Evolutionary conservation across 164 flowering plant species (phyloP), one percentile per base, ranked within the genome.

Genomic region (Cinnamomum chago): DNA sequence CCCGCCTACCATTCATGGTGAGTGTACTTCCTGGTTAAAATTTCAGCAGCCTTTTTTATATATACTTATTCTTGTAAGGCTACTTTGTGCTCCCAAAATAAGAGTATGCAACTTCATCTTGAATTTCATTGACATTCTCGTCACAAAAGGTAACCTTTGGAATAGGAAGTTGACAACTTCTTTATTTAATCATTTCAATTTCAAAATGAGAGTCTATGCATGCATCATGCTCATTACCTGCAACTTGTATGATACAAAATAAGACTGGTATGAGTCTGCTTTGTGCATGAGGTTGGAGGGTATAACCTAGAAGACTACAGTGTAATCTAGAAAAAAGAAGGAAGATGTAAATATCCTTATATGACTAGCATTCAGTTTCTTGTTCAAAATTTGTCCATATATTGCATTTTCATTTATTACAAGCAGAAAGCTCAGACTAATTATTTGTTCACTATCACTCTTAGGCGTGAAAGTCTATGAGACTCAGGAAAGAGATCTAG

Each of bases 401-500:
- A 55, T 15, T 40, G 11, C 10, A 1, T 65, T 23, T 30, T 33
- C 33, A 33, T 20, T 28, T 20, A 30, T 67, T 67, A 20, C 13
- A 28, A n/a, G 69, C 30, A 30, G 22, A 66, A 66, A 50, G 50
- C 51, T 51, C 30, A 28, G 67, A 65, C 25, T 74, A n/a, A 70
- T 73, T 35, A n/a, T 35, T 72, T 72, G 22, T 66, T 72, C 27
- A 5, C 23, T 69, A 28, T 55, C 70, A 20, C 66, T 75, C 70
- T 77, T 79, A 91, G 98, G 97, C 77, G 27, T 94, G 23, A 91
- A 91, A 82, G 82, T 90, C 40, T 86, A 77, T 70, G 93, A 91
- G 77, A 89, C 95, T 15, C 87, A 90, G 76, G 97, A 95, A 82
- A 89, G 81, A 65, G 92, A 92, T 69, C 65, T 95, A 77, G 87